A percentile compares a stretch with the other conserved stretches of the same genome.
phyloP scores from a whole-genome alignment of 345 rosid genomes.

The Brassica rapa region DNA sequence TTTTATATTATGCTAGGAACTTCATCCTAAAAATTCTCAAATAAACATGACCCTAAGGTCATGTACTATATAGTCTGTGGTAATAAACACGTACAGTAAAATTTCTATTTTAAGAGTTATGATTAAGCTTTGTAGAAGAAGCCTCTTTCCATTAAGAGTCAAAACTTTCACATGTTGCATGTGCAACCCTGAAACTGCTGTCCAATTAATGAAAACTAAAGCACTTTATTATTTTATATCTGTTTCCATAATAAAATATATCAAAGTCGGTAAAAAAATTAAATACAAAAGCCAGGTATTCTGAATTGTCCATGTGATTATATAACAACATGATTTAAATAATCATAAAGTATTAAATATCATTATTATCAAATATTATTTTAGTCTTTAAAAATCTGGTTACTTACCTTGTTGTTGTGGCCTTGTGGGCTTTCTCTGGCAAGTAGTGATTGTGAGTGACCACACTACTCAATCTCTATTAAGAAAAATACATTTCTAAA shows the following conservation, averaged over 20 bases:
- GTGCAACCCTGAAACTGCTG: conserved; percentile 44
- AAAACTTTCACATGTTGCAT: conserved; percentile 41
- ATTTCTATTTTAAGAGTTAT: conserved; percentile 30
- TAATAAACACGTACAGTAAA: conserved; percentile 10
- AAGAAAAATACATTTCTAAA: background rate
- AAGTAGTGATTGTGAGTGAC: conserved; percentile 32
- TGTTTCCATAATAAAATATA: background rate
- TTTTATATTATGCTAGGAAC: no score
- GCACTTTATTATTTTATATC: background rate
- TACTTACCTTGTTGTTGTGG: conserved; percentile 26
- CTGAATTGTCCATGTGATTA: conserved; percentile 43
- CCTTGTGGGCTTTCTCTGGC: conserved; percentile 34
- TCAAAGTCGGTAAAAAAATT: conserved; percentile 22
- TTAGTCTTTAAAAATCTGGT: background rate
- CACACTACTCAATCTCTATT: conserved; percentile 11
- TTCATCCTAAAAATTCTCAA: no score
- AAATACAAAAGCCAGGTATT: conserved; percentile 37
- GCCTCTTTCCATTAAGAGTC: conserved; percentile 38
- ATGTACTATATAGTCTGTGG: background rate
- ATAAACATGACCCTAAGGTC: no score
- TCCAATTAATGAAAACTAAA: conserved; percentile 24
- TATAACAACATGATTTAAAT: conserved; percentile 19
- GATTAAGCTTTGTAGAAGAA: conserved; percentile 17
- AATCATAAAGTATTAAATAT: conserved; percentile 17
- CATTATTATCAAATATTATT: background rate